Base-by-base conservation (phyloP, 257 asterid species). In the Prunella vulgaris region DNA sequence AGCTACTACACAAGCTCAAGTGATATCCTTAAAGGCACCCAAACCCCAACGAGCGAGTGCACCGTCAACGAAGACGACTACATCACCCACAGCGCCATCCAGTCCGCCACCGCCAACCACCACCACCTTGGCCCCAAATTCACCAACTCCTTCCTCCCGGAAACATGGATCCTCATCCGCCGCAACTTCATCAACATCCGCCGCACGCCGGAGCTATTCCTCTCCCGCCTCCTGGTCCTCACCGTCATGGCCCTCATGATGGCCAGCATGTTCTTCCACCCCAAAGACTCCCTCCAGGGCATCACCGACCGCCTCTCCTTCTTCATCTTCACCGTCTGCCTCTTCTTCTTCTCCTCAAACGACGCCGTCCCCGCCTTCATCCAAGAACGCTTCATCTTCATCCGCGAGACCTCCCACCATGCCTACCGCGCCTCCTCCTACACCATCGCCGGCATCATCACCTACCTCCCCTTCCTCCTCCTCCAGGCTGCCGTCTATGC, bases 291-390 rank as follows among this genome's bases (percentile, higher is more conserved):
- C 48, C 37, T 57, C 35, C 96, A 87, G 22, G 97, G 96, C 12
- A 84, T 91, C 57, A 90, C 97, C 32, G 82, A 88, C 74, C 84
- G 84, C 12, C 76, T 88, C 22, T 85, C 95, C 78, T 88, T 91
- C 90, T 84, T 88, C 82, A 88, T 91, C 78, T 91, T 91, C 77
- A 87, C 96, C 0, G 94, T 87, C 56, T 86, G 95, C 69, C 86
- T 87, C 70, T 84, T 91, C 69, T 91, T 88, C 93, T 87, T 85
- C 77, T 88, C 96, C 22, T 91, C 97, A 14, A 91, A 91, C 61
- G 97, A 88, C 51, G 97, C 96, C 5, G 97, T 91, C 56, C 97
- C 97, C 0, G 97, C 96, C 28, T 91, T 91, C 79, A 91, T 91
- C 67, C 96, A 91, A 48, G 97, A 91, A 63, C 92, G 96, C 40